Base-by-base conservation (phyloP, 352 stramenopile species). In the Pythium guiyangense region DNA sequence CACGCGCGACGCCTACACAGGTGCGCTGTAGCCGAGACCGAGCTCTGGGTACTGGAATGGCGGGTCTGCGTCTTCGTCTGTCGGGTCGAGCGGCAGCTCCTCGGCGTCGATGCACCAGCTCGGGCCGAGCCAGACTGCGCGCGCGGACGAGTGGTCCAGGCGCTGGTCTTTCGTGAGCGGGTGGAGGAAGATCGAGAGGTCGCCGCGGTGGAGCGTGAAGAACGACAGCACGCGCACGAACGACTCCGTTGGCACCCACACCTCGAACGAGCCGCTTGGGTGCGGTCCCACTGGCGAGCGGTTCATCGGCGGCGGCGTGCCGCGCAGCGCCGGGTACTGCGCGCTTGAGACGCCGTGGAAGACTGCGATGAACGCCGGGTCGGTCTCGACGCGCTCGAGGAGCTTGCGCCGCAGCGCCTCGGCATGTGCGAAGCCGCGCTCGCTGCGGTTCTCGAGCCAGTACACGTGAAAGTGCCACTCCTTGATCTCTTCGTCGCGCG, bases 391-490 rank as follows among this genome's bases (percentile, higher is more conserved):
- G 27, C 64, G 55, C 2, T 76, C 66, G 5, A 92, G 66, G 12
- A 92, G 68, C 53, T 64, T 60, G 14, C 72, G 65, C 1, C 70
- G 75, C 35, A 90, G 59, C 40, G 66, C 60, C 18, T 73, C 56
- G 1, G 77, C 82, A 27, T 86, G 71, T 29, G 64, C 60, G 22
- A 60, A 71, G 42, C 59, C 74, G 31, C 54, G 50, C 54, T 74
- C 57, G 57, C 73, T 88, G 49, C 46, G 51, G 11, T 49, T 74
- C 48, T 70, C 70, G 59, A 74, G 82, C 64, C 67, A 90, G 65
- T 80, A 92, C 26, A 73, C 71, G 63, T 92, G 82, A 60, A 92
- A 90, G 49, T 90, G 82, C 72, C 75, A 92, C 45, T 92, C 82
- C 59, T 84, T 78, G 59, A 88, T 71, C 40, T 54, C 43, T 11